Base-by-base conservation (phyloP, 1,284 basidiomycete genomes). In the Stygiomarasmius scandens region DNA sequence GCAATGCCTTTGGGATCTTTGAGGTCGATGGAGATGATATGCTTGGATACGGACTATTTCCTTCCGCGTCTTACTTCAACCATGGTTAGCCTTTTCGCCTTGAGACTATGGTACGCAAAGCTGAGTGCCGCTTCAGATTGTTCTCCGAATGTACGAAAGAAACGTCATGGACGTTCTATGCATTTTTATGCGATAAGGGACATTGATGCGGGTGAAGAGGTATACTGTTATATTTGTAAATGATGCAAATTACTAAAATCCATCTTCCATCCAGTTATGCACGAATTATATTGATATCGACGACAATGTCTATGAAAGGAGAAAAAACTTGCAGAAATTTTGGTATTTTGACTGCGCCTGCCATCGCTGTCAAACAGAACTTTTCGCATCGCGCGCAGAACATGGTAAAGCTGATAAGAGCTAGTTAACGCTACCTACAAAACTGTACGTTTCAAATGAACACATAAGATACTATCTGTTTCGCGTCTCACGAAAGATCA, bases 1-100 rank as follows among this genome's bases (percentile, higher is more conserved):
- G 85, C 19, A 88, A 88, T 63, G 78, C 83, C 12, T 88, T 89
- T 61, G 86, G 86, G 22, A 77, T 89, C 45, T 87, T 82, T 81
- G 84, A 88, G 61, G 72, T 71, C 60, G 71, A 66, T 14, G 71
- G 69, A 20, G 81, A 82, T 62, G 86, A 87, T 68, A 86, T 86
- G 78, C 67, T 87, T 36, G 86, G 86, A 25, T 89, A 83, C 77
- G 83, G 77, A 2, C 74, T 86, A 60, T 87, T 85, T 69, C 69
- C 79, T 5, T 76, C 76, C 53, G 84, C 78, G 1, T 85, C 85
- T 11, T 86, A 82, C 68, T 88, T 88, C 66, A 89, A 89, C 63
- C 86, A 89, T 64, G 77, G 86, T 86, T 38, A 52, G 74, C 71
- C 12, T 24, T 59, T 52, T 36, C 54, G 58, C 19, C 36, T 43